A percentile compares a stretch with the other conserved stretches of the same genome.
phyloP scores from a whole-genome alignment of 2,329 filamentous ascomycete genomes.

The Alternaria panax region DNA sequence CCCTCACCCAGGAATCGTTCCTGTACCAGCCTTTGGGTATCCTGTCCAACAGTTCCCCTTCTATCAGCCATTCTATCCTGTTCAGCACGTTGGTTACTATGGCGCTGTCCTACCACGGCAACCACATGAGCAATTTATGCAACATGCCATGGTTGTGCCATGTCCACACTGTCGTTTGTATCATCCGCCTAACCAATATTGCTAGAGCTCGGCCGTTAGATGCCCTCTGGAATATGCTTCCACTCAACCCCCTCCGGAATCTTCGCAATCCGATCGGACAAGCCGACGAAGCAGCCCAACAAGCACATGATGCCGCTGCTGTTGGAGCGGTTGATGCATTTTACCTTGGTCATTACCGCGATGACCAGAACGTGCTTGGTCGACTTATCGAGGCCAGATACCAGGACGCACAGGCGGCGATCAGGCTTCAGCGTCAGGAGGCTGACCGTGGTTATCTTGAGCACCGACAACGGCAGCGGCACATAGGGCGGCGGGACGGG shows the following conservation, averaged over 20 bases:
- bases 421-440: neutral
- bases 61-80: neutral
- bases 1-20: neutral
- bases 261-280: neutral
- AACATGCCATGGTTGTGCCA: neutral
- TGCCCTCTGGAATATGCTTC: conserved; percentile 1
- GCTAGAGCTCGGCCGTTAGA: conserved; percentile 8
- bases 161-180: conserved; percentile 14
- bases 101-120: conserved; percentile 5
- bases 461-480: neutral
- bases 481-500: neutral
- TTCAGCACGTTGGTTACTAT: conserved; percentile 6
- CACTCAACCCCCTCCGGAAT: neutral
- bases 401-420: neutral
- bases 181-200: conserved; percentile 18
- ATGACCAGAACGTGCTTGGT: neutral
- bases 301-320: neutral
- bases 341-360: neutral
- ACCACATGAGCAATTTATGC: conserved; percentile 6
- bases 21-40: neutral
- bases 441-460: neutral
- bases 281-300: conserved; percentile 2
- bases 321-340: neutral
- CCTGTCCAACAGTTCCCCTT: conserved; percentile 4
- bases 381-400: neutral